A percentile compares a stretch with the other conserved stretches of the same genome.
Evolutionary conservation across 2,329 filamentous ascomycete species (phyloP).

Genomic region (Sclerotiophoma versabilis): DNA sequence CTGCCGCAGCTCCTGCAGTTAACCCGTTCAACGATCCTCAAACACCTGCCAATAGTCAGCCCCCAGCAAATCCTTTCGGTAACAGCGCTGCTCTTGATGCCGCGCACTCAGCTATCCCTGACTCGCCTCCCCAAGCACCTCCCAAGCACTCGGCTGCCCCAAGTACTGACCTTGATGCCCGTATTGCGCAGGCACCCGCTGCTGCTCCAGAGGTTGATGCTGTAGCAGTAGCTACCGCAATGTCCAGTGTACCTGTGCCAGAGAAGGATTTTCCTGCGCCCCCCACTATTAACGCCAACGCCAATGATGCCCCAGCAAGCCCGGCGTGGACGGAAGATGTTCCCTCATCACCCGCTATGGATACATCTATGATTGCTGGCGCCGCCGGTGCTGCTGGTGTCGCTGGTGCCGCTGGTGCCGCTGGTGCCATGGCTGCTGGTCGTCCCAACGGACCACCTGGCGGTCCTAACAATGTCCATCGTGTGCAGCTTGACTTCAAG

Average conservation of each 20-base stretch:
- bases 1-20: conserved; percentile 50
- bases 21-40: conserved; percentile 72
- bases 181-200: neutral
- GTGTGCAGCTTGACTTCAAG: conserved; percentile 92
- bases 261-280: conserved; percentile 28
- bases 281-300: conserved; percentile 61
- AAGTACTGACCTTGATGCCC: conserved; percentile 38
- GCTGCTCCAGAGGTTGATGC: conserved; percentile 49
- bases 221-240: conserved; percentile 43
- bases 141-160: conserved; percentile 34
- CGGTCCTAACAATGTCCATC: conserved; percentile 73
- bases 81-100: conserved; percentile 50
- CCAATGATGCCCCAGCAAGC: conserved; percentile 56
- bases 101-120: conserved; percentile 36
- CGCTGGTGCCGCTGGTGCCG: neutral
- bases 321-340: conserved; percentile 68
- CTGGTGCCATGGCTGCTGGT: conserved; percentile 64
- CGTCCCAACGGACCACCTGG: conserved; percentile 65
- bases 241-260: conserved; percentile 39
- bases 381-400: conserved; percentile 41
- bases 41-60: conserved; percentile 48
- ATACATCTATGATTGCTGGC: conserved; percentile 12
- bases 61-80: conserved; percentile 63
- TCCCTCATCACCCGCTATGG: conserved; percentile 56
- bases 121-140: conserved; percentile 32